Percentiles rank a stretch among this genome's conserved stretches.
phyloP scores from a whole-genome alignment of 371 early-diverging fungal species.

The Cokeromyces recurvatus region DNA sequence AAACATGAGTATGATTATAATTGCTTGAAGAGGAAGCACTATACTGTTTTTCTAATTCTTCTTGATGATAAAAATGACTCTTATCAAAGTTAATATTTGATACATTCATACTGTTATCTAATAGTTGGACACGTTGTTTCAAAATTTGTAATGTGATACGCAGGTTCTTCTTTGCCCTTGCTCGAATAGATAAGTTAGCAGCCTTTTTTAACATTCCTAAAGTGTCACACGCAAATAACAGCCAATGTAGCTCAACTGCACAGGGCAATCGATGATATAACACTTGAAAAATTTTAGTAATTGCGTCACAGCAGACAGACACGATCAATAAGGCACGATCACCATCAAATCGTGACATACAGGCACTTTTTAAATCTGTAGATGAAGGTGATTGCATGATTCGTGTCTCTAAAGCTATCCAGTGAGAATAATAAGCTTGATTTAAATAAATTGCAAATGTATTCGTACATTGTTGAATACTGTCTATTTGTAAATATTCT shows the following conservation, averaged over 20 bases:
- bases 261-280: constrained; percentile 27
- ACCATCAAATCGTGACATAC: constrained; percentile 24
- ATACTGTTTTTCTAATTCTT: too few species aligned
- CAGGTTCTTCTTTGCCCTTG: constrained; percentile 24
- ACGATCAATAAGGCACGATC: constrained; percentile 37
- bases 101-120: too few species aligned
- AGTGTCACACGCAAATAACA: constrained; percentile 30
- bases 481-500: constrained; percentile 29
- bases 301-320: constrained; percentile 35
- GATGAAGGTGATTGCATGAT: constrained; percentile 28
- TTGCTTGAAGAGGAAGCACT: too few species aligned
- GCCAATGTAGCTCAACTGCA: constrained; percentile 33
- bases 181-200: constrained; percentile 22
- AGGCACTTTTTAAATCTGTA: constrained; percentile 21
- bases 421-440: constrained; percentile 25
- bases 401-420: constrained; percentile 29
- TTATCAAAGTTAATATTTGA: too few species aligned
- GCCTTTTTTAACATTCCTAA: constrained; percentile 22
- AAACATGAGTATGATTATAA: too few species aligned
- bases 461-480: constrained; percentile 26
- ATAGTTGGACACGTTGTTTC: constrained; percentile 9
- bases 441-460: constrained; percentile 30
- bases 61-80: too few species aligned
- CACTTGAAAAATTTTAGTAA: constrained; percentile 28
- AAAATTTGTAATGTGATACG: constrained; percentile 15